A percentile compares a stretch with the other conserved stretches of the same genome.
Evolutionary conservation across 371 early-diverging fungal species (phyloP).

Genomic region (Apophysomyces sp.): DNA sequence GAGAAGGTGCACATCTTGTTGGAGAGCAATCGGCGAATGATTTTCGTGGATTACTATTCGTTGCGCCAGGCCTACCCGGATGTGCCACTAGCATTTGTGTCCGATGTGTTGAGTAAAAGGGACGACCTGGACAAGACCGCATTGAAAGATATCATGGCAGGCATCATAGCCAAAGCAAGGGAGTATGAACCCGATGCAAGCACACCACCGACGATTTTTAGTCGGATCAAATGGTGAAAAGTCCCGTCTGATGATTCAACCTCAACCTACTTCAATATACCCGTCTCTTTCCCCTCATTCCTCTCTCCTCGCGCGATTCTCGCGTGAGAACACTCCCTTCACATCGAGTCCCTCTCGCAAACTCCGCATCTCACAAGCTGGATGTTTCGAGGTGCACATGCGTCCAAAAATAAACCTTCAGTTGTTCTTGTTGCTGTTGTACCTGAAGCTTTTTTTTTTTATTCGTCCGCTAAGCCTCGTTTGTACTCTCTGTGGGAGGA

Average conservation of each 20-base stretch:
- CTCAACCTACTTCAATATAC: no score
- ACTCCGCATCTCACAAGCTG: no score
- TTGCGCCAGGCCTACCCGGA: slow-evolving; percentile 82
- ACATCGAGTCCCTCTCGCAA: no score
- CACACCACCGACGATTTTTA: slow-evolving; percentile 52
- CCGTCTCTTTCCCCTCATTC: no score
- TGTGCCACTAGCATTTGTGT: slow-evolving; percentile 75
- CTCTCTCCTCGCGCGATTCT: no score
- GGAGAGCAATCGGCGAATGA: slow-evolving; percentile 61
- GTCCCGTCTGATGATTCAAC: no score
- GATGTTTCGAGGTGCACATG: no score
- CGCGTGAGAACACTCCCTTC: no score
- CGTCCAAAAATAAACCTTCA: no score
- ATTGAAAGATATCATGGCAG: slow-evolving; percentile 79
- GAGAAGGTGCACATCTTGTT: slow-evolving; percentile 72
- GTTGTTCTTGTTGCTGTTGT: no score
- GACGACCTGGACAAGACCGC: slow-evolving; percentile 78
- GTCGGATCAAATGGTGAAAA: slow-evolving; percentile 47
- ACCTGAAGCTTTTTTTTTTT: neutral
- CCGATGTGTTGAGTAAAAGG: slow-evolving; percentile 71
- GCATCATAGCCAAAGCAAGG: slow-evolving; percentile 65
- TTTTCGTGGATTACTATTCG: slow-evolving; percentile 77
- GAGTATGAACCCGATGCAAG: slow-evolving; percentile 58
- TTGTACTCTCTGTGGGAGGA: neutral
- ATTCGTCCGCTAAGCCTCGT: neutral